phyloP scores from a whole-genome alignment of 805 yeast genomes.

The Metschnikowia lunata region DNA sequence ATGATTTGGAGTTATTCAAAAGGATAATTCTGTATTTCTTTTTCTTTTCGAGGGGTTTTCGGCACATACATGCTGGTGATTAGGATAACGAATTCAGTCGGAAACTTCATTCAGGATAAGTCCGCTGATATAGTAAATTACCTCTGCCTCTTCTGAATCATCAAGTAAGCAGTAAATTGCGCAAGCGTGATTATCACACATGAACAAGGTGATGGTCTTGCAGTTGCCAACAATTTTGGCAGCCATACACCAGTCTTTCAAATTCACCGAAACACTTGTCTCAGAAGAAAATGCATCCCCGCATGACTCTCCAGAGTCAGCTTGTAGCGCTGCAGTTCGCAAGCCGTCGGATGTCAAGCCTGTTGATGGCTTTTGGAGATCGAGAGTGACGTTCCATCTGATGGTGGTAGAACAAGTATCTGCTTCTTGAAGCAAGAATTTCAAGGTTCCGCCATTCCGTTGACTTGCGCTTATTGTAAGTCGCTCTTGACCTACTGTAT shows the following conservation, averaged over 20 bases:
- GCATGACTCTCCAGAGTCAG: conserved; percentile 7
- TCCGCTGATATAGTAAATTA: conserved; percentile 56
- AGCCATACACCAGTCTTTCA: conserved; percentile 68
- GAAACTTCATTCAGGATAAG: conserved; percentile 8
- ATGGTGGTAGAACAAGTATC: conserved; percentile 49
- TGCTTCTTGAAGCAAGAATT: conserved; percentile 52
- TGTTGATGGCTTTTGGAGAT: conserved; percentile 35
- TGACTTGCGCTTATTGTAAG: conserved; percentile 48
- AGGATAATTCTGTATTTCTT: too few relatives aligned
- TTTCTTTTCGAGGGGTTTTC: too few relatives aligned
- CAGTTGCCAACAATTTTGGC: conserved; percentile 57
- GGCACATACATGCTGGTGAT: too few relatives aligned
- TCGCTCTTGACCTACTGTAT: conserved; percentile 34
- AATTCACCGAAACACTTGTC: conserved; percentile 46
- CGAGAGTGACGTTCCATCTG: conserved; percentile 55
- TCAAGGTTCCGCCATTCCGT: conserved; percentile 43
- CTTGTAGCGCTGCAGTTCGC: conserved; percentile 15
- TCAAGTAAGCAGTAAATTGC: conserved; percentile 66
- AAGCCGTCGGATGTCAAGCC: conserved; percentile 22
- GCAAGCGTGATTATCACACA: conserved; percentile 55
- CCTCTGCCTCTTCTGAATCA: conserved; percentile 58
- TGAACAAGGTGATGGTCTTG: conserved; percentile 54
- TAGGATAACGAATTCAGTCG: not conserved
- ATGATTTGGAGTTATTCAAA: too few relatives aligned
- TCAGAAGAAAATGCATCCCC: conserved; percentile 24